These are phyloP conservation scores for Ophiostoma novo-ulmi DNA, from an alignment of 2,329 filamentous ascomycete species.

Conservation along the genomic window DNA sequence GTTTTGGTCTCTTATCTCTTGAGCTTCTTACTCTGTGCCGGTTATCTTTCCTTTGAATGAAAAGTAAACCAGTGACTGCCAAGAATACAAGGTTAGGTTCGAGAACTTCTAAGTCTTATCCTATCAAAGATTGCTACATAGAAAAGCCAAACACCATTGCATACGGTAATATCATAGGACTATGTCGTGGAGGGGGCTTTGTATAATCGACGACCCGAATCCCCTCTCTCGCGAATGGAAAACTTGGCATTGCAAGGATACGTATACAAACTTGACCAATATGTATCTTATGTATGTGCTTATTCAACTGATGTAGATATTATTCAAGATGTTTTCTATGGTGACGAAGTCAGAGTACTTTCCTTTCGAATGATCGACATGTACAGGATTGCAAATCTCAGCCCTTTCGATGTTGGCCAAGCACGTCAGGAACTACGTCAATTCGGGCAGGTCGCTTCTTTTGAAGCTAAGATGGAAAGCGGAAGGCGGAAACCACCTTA, in stretches of 20 bases:
- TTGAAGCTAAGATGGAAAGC: background rate
- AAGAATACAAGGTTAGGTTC: background rate
- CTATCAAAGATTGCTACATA: background rate
- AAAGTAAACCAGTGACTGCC: background rate
- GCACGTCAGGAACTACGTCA: background rate
- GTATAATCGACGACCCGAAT: background rate
- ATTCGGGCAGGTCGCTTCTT: slow-evolving; percentile 1
- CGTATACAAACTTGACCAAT: background rate
- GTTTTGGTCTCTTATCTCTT: background rate
- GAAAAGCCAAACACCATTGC: background rate
- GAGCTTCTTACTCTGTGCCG: background rate
- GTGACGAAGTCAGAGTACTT: no score
- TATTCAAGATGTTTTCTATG: no score
- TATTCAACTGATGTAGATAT: no score
- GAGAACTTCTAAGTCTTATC: background rate
- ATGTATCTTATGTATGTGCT: background rate
- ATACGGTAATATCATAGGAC: background rate
- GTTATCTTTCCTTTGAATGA: background rate
- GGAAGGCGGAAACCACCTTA: background rate
- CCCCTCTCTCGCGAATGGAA: background rate
- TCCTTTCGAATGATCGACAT: no score
- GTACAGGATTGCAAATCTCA: no score
- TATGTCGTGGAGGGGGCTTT: background rate
- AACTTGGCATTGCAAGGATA: background rate
- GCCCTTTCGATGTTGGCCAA: background rate